Percentiles rank a stretch among this genome's conserved stretches.
phyloP scores from a whole-genome alignment of 2,329 filamentous ascomycete genomes.

The Colletotrichum sp. region DNA sequence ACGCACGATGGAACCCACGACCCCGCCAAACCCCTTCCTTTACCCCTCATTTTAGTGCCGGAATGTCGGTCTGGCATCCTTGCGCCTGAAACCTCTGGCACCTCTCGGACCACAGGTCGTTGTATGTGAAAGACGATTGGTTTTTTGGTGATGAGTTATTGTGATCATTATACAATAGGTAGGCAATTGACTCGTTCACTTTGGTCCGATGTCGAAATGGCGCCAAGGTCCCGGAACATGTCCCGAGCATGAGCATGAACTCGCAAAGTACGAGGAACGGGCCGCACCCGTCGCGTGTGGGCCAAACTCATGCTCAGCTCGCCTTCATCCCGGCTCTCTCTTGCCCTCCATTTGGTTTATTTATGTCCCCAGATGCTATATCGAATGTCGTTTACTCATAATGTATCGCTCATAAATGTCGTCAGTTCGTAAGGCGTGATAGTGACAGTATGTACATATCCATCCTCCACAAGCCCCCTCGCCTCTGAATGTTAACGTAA shows the following conservation, averaged over 20 bases:
- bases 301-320: background rate
- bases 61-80: slow-evolving; percentile 7
- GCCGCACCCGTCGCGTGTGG: background rate
- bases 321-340: slow-evolving; percentile 1
- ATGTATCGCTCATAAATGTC: slow-evolving; percentile 10
- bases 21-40: background rate
- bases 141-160: background rate
- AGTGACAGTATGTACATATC: slow-evolving; percentile 13
- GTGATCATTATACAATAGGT: background rate
- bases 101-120: background rate
- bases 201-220: background rate
- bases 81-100: background rate
- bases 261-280: background rate
- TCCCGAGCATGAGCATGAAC: background rate
- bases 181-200: background rate
- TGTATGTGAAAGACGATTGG: background rate
- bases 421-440: slow-evolving; percentile 21
- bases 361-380: background rate
- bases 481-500: background rate
- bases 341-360: background rate
- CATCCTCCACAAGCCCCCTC: background rate
- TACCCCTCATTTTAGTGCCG: slow-evolving; percentile 8
- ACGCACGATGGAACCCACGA: background rate
- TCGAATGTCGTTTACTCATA: background rate
- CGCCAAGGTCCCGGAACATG: background rate